Base-by-base conservation (phyloP, 177 flowering plant genomes). In the Telopea speciosissima region DNA sequence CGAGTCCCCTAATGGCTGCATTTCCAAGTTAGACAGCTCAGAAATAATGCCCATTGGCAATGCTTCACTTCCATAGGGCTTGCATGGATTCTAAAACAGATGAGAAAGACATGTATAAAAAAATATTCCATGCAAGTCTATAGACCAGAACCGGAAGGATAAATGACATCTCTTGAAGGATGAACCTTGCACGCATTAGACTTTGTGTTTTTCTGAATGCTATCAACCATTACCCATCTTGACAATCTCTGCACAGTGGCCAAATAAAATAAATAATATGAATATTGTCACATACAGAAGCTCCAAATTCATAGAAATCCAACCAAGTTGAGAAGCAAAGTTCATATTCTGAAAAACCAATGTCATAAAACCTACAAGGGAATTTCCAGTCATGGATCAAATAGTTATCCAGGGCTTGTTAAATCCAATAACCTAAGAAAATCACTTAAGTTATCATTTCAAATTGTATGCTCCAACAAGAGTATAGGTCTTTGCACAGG, bases 1-100 rank as follows among this genome's bases (percentile, higher is more conserved):
- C 22, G 68, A 73, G 40, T 88, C 97, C 93, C 91, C 91, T 65
- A 93, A 81, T 28, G 92, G 97, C 24, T 90, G 85, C 88, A 86
- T 84, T 76, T 91, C 91, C 75, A 93, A 80, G 79, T 89, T 83
- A 52, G 97, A 85, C 42, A 81, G 78, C 66, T 61, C 71, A 31
- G 86, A 56, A 63, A 90, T 80, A 65, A 93, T 88, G 45, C 90
- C 98, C 81, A 71, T 66, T 17, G 98, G 98, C 62, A 93, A 80
- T 24, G 85, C 70, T 75, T 93, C 92, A 69, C 85, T 86, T 68
- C 98, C 97, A 70, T 64, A 67, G 76, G 90, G 86, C 79, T 83
- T 85, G 84, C 89, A 86, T 67, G 79, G 84, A 63, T 77, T 78
- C 94, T 89, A 68, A 49, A 73, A 74, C n/a, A 75, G 19, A 74